Evolutionary conservation across 345 rosid genomes (phyloP).

Genomic region (Linum tenue): DNA sequence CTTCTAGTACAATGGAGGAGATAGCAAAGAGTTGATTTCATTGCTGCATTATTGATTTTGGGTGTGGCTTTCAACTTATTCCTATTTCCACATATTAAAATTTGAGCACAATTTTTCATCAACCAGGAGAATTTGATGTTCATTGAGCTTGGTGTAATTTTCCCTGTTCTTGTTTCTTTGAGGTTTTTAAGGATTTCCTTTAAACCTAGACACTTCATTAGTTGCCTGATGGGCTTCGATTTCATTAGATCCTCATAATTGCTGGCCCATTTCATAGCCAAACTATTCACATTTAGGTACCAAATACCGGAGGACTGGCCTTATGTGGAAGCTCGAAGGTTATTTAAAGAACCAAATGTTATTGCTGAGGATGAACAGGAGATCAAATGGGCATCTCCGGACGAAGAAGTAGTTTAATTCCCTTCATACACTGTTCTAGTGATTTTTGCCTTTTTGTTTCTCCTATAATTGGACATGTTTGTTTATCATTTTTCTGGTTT

Average conservation of each 20-base stretch:
- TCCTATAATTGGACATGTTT: not conserved
- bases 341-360: slow-evolving; percentile 79
- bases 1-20: too few species aligned
- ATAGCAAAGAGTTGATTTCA: too few species aligned
- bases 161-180: too few species aligned
- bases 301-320: slow-evolving; percentile 87
- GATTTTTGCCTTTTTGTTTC: slow-evolving; percentile 2
- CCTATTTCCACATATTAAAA: too few species aligned
- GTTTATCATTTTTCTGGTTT: slow-evolving; percentile 1
- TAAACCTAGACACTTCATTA: too few species aligned
- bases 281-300: slow-evolving; percentile 36
- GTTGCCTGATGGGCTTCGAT: not conserved
- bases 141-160: too few species aligned
- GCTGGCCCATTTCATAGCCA: not conserved
- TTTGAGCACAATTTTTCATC: too few species aligned
- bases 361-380: slow-evolving; percentile 55
- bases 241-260: not conserved
- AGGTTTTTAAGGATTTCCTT: too few species aligned
- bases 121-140: too few species aligned
- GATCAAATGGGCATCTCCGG: slow-evolving; percentile 76
- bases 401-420: slow-evolving; percentile 55
- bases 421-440: not conserved
- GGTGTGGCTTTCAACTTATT: too few species aligned
- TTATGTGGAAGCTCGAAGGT: slow-evolving; percentile 63
- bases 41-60: too few species aligned